Base-by-base conservation (phyloP, 345 rosid genomes). In the Syzygium aromaticum region DNA sequence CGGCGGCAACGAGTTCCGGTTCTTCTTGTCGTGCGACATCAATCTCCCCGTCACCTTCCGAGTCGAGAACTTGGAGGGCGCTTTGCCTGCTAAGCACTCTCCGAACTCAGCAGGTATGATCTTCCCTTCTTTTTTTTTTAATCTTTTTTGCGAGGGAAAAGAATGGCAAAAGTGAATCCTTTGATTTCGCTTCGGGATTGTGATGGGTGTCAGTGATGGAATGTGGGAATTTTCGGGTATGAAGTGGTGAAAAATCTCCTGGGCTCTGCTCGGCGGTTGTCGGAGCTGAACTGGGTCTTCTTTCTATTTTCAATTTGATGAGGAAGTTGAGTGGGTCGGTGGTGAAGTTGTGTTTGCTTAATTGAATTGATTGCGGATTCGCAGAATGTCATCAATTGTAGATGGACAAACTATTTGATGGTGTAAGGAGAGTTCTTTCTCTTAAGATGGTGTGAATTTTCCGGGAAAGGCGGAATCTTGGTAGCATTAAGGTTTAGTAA, bases 1-100 rank as follows among this genome's bases (percentile, higher is more conserved):
- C 49, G 93, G 92, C 49, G 93, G 95, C 73, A 96, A 93, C 93
- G 99, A 96, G 92, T 96, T 96, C 88, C 97, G 99, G 10, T 96
- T 98, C 95, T 98, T 98, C 93, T 88, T 98, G 84, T 96, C 99
- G 51, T 95, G 97, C 93, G 99, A 98, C 90, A 92, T 98, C 95
- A 96, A 98, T 90, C 95, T 93, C 8, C 99, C 99, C 11, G 94
- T 96, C 46, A 95, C 98, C 61, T 96, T 98, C 73, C 95, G 99
- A n/a, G 94, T 96, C 87, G 99, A 98, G 91, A 91, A 95, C 88
- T 91, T 98, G 77, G 96, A 96, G 87, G 99, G 99, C 86, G 87
- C 73, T 87, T 86, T 98, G 86, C 96, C 98, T 85, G 87, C 92
- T 56, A 54, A 89, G 10, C 90, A 90, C 40, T 89, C 95, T 17